phyloP scores from a whole-genome alignment of 2,329 filamentous ascomycete genomes.

The Cordyceps tenuipes region DNA sequence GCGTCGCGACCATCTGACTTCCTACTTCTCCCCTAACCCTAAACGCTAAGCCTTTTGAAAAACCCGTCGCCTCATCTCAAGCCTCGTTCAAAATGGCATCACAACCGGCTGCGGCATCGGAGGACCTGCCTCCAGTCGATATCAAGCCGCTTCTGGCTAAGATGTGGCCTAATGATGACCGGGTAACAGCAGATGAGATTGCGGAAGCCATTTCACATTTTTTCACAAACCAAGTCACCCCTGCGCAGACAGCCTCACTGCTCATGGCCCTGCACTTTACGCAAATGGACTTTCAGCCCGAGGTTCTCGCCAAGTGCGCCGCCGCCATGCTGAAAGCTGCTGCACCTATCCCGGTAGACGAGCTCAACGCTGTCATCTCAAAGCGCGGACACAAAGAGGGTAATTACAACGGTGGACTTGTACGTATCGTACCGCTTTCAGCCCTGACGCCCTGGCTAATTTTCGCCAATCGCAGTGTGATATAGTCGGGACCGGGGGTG shows the following conservation, averaged over 20 bases:
- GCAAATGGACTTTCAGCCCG: conserved; percentile 70
- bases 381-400: conserved; percentile 58
- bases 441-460: conserved; percentile 7
- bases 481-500: conserved; percentile 94
- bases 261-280: conserved; percentile 91
- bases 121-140: conserved; percentile 33
- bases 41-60: background rate
- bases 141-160: conserved; percentile 68
- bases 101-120: conserved; percentile 20
- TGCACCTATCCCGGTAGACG: conserved; percentile 56
- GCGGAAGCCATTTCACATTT: conserved; percentile 84
- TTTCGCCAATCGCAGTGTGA: conserved; percentile 52
- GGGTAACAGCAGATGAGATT: conserved; percentile 70
- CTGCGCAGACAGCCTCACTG: conserved; percentile 77
- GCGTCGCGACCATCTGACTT: background rate
- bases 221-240: conserved; percentile 83
- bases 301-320: conserved; percentile 81
- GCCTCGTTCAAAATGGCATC: conserved; percentile 22
- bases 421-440: conserved; percentile 35
- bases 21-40: background rate
- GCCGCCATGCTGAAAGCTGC: conserved; percentile 76
- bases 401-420: conserved; percentile 72
- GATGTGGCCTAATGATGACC: conserved; percentile 52
- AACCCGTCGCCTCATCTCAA: background rate
- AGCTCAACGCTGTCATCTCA: conserved; percentile 53